phyloP scores from a whole-genome alignment of 768 basidiomycete genomes.

The Mycena chlorophos region DNA sequence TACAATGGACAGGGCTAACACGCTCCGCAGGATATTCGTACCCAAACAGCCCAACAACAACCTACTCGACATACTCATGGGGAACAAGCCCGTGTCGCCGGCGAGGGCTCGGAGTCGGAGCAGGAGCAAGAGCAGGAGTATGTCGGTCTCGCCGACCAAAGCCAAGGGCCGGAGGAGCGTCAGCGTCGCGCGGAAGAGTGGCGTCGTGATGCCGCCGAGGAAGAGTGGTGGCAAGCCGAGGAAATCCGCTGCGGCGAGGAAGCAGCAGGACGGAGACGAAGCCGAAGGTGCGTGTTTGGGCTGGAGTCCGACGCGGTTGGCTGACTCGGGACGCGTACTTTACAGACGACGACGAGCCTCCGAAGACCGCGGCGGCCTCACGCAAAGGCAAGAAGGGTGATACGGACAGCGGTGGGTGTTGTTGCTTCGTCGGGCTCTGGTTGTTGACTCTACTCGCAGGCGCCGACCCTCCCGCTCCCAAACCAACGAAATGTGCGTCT shows the following conservation, averaged over 20 bases:
- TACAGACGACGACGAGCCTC: neutral
- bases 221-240: conserved; percentile 7
- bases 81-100: conserved; percentile 7
- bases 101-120: conserved; percentile 9
- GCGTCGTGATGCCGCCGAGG: conserved; percentile 6
- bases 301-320: no score
- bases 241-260: neutral
- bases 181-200: neutral
- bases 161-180: neutral
- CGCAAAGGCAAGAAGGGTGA: conserved; percentile 13
- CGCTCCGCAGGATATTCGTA: conserved; percentile 38
- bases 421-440: neutral
- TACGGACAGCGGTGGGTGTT: conserved; percentile 5
- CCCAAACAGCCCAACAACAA: conserved; percentile 39
- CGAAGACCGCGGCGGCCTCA: neutral
- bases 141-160: conserved; percentile 18
- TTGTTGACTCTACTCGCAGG: neutral
- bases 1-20: neutral
- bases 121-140: conserved; percentile 14
- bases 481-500: conserved; percentile 5
- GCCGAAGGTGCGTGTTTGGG: no score
- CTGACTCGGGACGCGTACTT: no score
- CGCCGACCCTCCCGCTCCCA: conserved; percentile 9
- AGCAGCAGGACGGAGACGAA: neutral
- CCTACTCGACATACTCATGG: conserved; percentile 43